A percentile compares a stretch with the other conserved stretches of the same genome.
phyloP scores from a whole-genome alignment of 2,329 filamentous ascomycete species.

The Blumeria graminis region DNA sequence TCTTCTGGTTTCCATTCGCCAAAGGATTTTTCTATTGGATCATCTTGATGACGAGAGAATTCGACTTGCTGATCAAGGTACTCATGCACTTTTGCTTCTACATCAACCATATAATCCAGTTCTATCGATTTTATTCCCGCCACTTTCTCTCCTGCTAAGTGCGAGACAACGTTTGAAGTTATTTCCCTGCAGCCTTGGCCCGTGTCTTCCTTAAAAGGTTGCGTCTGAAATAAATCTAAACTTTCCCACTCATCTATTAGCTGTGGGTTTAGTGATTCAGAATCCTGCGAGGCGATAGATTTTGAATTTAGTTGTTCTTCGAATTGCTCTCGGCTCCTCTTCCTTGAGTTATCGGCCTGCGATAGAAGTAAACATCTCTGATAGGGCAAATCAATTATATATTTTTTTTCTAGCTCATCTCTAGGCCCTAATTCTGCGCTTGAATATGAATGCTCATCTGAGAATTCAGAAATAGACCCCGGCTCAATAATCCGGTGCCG shows the following conservation, averaged over 20 bases:
- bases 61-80: constrained; percentile 13
- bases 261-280: not conserved
- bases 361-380: constrained; percentile 6
- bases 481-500: constrained; percentile 13
- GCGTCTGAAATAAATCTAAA: not conserved
- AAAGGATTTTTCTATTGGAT: constrained; percentile 8
- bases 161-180: not conserved
- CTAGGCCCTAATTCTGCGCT: constrained; percentile 7
- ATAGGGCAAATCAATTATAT: constrained; percentile 4
- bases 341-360: constrained; percentile 8
- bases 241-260: not conserved
- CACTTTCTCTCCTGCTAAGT: not conserved
- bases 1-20: constrained; percentile 14
- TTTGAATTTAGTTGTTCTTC: constrained; percentile 3
- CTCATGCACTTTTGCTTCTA: constrained; percentile 10
- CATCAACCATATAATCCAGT: constrained; percentile 1
- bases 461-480: constrained; percentile 4
- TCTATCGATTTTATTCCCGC: constrained; percentile 4
- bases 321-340: constrained; percentile 10
- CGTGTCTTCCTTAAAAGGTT: not conserved
- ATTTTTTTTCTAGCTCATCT: constrained; percentile 4
- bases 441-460: constrained; percentile 4
- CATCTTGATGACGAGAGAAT: constrained; percentile 9
- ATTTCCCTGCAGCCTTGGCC: not conserved
- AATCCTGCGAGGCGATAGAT: not conserved